These are phyloP conservation scores for Glonium stellatum DNA, from an alignment of 495 filamentous ascomycete species.

Conservation along the genomic window DNA sequence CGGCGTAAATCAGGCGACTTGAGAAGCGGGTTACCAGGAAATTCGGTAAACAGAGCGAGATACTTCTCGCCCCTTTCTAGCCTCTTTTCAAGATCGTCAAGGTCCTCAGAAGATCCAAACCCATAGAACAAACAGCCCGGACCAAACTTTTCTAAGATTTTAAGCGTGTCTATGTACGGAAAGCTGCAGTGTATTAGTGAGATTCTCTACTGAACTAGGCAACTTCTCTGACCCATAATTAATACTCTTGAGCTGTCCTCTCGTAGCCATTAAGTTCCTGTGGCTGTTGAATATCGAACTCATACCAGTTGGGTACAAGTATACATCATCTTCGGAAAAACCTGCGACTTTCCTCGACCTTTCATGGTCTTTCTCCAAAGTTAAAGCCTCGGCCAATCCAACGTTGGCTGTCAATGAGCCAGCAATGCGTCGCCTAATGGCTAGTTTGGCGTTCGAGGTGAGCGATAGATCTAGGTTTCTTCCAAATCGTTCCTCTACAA, in stretches of 20 bases:
- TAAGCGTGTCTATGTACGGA: conserved; percentile 93
- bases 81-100: conserved; percentile 75
- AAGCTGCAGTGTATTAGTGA: conserved; percentile 48
- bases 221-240: conserved; percentile 50
- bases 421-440: conserved; percentile 79
- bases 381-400: conserved; percentile 59
- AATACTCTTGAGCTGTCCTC: conserved; percentile 58
- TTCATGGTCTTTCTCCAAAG: conserved; percentile 35
- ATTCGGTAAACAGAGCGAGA: conserved; percentile 87
- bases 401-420: conserved; percentile 71
- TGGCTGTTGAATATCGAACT: conserved; percentile 89
- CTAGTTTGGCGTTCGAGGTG: conserved; percentile 73
- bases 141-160: conserved; percentile 90
- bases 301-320: conserved; percentile 85
- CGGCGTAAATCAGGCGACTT: conserved; percentile 74
- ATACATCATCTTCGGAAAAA: conserved; percentile 83
- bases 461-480: conserved; percentile 76
- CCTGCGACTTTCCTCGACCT: conserved; percentile 46
- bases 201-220: not conserved
- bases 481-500: conserved; percentile 92
- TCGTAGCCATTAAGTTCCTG: conserved; percentile 56
- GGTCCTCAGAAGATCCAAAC: conserved; percentile 67
- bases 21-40: conserved; percentile 86
- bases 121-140: conserved; percentile 90
- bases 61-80: conserved; percentile 68